A percentile compares a stretch with the other conserved stretches of the same genome.
Evolutionary conservation across 441 rosid genomes (phyloP).

Genomic region (Euphorbia neoarborescens): DNA sequence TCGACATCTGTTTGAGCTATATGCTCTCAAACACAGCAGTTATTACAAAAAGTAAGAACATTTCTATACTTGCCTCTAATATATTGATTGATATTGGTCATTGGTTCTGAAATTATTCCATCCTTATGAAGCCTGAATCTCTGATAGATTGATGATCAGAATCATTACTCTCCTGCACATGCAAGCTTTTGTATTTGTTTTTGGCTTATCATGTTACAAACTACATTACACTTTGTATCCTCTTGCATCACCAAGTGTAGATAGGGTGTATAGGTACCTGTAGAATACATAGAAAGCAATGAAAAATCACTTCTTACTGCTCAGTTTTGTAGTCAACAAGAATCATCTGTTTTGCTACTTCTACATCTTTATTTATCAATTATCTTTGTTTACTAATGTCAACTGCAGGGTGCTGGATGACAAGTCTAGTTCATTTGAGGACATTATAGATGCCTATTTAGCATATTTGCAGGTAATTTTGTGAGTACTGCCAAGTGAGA

Average conservation of each 20-base stretch:
- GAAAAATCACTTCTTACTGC: neutral
- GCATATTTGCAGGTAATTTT: constrained; percentile 68
- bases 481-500: neutral
- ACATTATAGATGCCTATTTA: constrained; percentile 78
- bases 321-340: neutral
- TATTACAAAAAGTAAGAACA: constrained; percentile 56
- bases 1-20: constrained; percentile 85
- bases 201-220: neutral
- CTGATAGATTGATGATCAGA: neutral
- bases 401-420: constrained; percentile 54
- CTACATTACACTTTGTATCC: neutral
- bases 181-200: neutral
- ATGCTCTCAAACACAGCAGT: constrained; percentile 79
- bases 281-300: neutral
- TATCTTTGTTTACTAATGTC: constrained; percentile 9
- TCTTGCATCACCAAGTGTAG: constrained; percentile 3
- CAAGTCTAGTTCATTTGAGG: constrained; percentile 65
- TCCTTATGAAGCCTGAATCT: neutral
- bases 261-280: neutral
- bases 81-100: neutral
- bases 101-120: neutral
- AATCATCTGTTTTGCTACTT: constrained; percentile 9
- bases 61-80: neutral
- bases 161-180: neutral
- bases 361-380: neutral